Conservation (phyloP, 2,329 filamentous ascomycete species). For the Lasiodiplodia sp. region DNA sequence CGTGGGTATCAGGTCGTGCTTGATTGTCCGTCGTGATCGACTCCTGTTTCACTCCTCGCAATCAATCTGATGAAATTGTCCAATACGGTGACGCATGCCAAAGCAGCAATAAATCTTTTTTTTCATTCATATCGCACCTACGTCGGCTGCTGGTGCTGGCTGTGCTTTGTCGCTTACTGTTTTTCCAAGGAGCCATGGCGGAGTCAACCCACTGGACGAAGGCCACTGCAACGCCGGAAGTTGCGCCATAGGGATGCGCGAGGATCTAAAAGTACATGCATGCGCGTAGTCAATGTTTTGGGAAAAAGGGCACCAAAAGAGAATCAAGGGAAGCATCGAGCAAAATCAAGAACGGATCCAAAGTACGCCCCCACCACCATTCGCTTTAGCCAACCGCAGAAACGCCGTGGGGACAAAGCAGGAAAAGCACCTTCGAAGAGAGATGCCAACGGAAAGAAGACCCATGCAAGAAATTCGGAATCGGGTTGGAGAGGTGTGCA, state of each 20-base stretch:
- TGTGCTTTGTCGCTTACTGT: slow-evolving; percentile 18
- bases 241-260: slow-evolving; percentile 22
- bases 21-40: slow-evolving; percentile 23
- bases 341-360: slow-evolving; percentile 25
- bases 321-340: slow-evolving; percentile 22
- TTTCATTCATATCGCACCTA: slow-evolving; percentile 23
- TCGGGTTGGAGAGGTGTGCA: neutral
- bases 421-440: slow-evolving; percentile 14
- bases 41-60: slow-evolving; percentile 24
- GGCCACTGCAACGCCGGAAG: slow-evolving; percentile 24
- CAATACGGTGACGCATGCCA: slow-evolving; percentile 15
- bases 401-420: slow-evolving; percentile 27
- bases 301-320: slow-evolving; percentile 20
- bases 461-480: slow-evolving; percentile 14
- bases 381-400: slow-evolving; percentile 16
- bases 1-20: slow-evolving; percentile 9
- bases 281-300: slow-evolving; percentile 29
- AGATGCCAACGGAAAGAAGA: slow-evolving; percentile 16
- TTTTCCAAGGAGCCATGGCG: slow-evolving; percentile 8
- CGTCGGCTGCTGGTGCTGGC: neutral
- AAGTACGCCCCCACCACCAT: slow-evolving; percentile 24
- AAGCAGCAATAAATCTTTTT: slow-evolving; percentile 17
- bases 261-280: slow-evolving; percentile 30
- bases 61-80: slow-evolving; percentile 21
- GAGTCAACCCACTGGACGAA: slow-evolving; percentile 9